Conservation (phyloP, 225 moss, liverwort and hornwort species). For the Climacium dendroides region DNA sequence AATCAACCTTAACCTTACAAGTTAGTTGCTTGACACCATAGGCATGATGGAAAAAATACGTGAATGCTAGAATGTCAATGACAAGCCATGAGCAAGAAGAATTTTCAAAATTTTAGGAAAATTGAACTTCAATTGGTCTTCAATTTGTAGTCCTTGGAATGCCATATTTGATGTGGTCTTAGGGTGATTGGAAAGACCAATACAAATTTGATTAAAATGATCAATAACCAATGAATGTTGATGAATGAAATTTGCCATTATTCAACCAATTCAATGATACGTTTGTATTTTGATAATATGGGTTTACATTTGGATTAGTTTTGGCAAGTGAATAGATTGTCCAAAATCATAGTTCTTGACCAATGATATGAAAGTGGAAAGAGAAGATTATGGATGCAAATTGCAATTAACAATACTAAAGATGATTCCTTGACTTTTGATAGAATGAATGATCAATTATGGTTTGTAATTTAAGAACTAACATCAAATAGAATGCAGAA, state of each 20-base stretch:
- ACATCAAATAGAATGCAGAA: not conserved
- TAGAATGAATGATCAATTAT: not conserved
- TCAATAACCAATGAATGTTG: not conserved
- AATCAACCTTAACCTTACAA: no score
- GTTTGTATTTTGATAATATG: not conserved
- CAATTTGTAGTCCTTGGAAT: not conserved
- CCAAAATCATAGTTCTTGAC: not conserved
- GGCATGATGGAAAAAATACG: not conserved
- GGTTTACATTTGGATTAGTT: not conserved
- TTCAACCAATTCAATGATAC: not conserved
- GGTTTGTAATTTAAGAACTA: not conserved
- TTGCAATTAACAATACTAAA: not conserved
- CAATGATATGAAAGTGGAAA: not conserved
- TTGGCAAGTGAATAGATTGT: not conserved
- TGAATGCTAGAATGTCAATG: no score
- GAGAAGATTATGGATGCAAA: not conserved
- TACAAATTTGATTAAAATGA: not conserved
- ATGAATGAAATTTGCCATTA: not conserved
- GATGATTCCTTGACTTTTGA: not conserved
- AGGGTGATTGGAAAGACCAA: not conserved
- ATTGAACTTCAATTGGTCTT: not conserved
- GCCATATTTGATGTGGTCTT: no score
- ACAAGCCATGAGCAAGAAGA: accelerated
- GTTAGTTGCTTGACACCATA: not conserved
- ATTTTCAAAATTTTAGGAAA: accelerated